phyloP scores from a whole-genome alignment of 2,329 filamentous ascomycete species.

The Fusarium sp. region DNA sequence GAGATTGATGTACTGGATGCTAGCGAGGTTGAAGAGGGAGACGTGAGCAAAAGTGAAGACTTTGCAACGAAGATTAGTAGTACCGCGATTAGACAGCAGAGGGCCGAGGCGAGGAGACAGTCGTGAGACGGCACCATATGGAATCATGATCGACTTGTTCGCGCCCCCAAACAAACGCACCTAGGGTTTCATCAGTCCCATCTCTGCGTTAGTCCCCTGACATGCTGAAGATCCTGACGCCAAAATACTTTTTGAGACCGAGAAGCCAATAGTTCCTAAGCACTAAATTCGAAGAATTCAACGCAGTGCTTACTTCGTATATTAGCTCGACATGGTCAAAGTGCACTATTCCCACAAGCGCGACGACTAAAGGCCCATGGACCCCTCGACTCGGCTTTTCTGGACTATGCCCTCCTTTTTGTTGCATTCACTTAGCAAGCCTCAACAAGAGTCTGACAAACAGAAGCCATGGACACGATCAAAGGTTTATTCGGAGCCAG shows the following conservation, averaged over 20 bases:
- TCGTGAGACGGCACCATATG: constrained; percentile 2
- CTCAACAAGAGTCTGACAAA: background rate
- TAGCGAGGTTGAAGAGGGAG: constrained; percentile 48
- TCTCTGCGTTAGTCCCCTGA: too few relatives aligned
- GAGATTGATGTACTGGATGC: constrained; percentile 90
- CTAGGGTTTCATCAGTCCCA: too few relatives aligned
- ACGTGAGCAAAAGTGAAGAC: constrained; percentile 60
- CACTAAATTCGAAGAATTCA: too few relatives aligned
- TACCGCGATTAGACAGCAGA: constrained; percentile 76
- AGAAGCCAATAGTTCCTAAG: too few relatives aligned
- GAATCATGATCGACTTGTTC: too few relatives aligned
- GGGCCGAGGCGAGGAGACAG: constrained; percentile 49
- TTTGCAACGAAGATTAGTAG: constrained; percentile 92
- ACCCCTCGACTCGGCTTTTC: background rate
- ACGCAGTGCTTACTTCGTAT: too few relatives aligned
- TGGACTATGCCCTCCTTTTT: background rate
- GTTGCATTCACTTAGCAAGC: background rate
- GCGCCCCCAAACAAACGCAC: too few relatives aligned
- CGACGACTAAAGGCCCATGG: background rate
- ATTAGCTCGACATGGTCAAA: too few relatives aligned
- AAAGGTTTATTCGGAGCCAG: background rate
- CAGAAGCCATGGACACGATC: background rate
- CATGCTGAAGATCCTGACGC: too few relatives aligned
- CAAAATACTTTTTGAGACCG: too few relatives aligned
- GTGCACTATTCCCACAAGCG: too few relatives aligned